Evolutionary conservation across 345 rosid genomes (phyloP).

Genomic region (Erysimum cheiranthoides): DNA sequence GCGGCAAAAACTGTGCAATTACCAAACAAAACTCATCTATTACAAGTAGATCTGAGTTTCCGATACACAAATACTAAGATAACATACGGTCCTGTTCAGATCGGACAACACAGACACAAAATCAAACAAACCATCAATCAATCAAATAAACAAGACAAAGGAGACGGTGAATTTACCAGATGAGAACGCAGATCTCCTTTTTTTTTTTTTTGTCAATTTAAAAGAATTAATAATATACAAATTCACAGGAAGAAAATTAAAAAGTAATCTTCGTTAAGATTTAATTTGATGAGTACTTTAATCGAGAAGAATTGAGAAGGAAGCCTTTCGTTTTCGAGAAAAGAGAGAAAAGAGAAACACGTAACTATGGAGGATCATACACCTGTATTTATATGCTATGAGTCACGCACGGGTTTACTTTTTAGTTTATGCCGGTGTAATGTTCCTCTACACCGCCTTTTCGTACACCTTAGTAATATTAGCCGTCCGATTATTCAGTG

Average conservation of each 20-base stretch:
- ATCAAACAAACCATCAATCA: background rate
- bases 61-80: background rate
- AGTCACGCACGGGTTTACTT: slow-evolving; percentile 27
- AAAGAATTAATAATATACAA: background rate
- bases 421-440: background rate
- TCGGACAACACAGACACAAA: slow-evolving; percentile 4
- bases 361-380: slow-evolving; percentile 40
- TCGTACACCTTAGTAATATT: background rate
- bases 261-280: background rate
- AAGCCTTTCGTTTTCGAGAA: slow-evolving; percentile 27
- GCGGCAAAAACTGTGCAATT: background rate
- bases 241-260: slow-evolving; percentile 5
- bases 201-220: background rate
- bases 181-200: slow-evolving; percentile 2
- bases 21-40: background rate
- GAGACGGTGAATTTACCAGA: slow-evolving; percentile 20
- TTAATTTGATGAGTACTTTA: background rate
- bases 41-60: slow-evolving; percentile 30
- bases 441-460: slow-evolving; percentile 15
- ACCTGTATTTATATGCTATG: slow-evolving; percentile 14
- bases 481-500: slow-evolving; percentile 26
- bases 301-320: slow-evolving; percentile 21
- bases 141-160: background rate
- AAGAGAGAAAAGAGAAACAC: slow-evolving; percentile 26
- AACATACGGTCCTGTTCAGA: slow-evolving; percentile 4